Evolutionary conservation across 805 yeast species (phyloP).

Genomic region (Saturnispora hagleri): DNA sequence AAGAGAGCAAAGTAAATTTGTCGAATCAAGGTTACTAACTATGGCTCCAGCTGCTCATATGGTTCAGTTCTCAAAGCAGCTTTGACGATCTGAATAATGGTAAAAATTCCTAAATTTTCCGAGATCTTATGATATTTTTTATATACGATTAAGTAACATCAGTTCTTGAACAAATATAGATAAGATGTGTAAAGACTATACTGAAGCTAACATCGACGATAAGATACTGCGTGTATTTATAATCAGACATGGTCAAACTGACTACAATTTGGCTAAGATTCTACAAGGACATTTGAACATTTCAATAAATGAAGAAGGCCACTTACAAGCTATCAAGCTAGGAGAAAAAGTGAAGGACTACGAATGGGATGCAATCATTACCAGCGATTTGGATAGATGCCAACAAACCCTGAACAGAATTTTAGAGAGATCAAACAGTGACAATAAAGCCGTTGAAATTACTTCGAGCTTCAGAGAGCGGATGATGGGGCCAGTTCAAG

Average conservation of each 20-base stretch:
- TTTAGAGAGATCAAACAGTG: slow-evolving; percentile 11
- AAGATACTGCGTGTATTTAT: slow-evolving; percentile 36
- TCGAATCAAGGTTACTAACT: background rate
- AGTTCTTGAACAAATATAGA: background rate
- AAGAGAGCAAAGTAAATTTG: background rate
- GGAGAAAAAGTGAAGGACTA: slow-evolving; percentile 37
- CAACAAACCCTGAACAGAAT: slow-evolving; percentile 46
- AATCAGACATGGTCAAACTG: slow-evolving; percentile 81
- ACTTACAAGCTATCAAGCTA: slow-evolving; percentile 46
- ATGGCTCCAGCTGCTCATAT: background rate
- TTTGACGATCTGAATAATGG: background rate
- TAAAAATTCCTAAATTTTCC: background rate
- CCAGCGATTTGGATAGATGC: slow-evolving; percentile 53
- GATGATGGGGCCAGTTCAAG: slow-evolving; percentile 71
- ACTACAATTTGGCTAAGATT: slow-evolving; percentile 56
- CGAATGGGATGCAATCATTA: slow-evolving; percentile 37
- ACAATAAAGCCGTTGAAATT: slow-evolving; percentile 25
- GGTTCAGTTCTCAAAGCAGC: background rate
- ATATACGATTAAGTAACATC: background rate
- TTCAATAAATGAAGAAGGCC: slow-evolving; percentile 53
- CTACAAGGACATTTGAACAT: slow-evolving; percentile 74
- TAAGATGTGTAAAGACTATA: background rate
- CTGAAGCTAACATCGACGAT: background rate
- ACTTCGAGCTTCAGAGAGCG: slow-evolving; percentile 46
- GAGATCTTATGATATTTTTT: background rate